Conservation (phyloP, 2,329 filamentous ascomycete species). For the Trichophyton verrucosum region DNA sequence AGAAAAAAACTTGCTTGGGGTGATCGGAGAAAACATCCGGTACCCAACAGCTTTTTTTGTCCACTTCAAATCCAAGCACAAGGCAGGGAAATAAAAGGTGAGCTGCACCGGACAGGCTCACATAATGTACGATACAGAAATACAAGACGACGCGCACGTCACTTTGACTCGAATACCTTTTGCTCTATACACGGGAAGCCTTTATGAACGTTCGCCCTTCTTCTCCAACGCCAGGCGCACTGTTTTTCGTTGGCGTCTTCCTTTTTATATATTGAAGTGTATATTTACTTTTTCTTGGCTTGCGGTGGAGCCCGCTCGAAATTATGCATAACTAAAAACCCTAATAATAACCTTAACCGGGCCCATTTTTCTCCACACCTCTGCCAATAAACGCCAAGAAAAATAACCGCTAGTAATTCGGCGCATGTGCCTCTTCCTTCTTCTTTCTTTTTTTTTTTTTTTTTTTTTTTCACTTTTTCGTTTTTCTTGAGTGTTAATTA, state of each 20-base stretch:
- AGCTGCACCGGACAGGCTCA: neutral
- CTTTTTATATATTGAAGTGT: neutral
- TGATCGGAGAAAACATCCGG: constrained; percentile 3
- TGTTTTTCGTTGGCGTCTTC: neutral
- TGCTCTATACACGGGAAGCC: neutral
- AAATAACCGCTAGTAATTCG: constrained; percentile 2
- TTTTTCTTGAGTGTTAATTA: neutral
- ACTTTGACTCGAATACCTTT: neutral
- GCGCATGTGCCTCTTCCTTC: neutral
- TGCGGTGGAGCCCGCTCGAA: neutral
- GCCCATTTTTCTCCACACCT: neutral
- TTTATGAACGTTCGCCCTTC: neutral
- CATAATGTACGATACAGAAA: neutral
- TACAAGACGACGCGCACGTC: neutral
- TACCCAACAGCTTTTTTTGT: neutral
- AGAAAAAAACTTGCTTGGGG: neutral
- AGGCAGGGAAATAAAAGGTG: neutral
- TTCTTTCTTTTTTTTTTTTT: neutral
- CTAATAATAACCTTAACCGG: constrained; percentile 3
- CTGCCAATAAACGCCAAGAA: constrained; percentile 1
- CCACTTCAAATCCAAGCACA: neutral
- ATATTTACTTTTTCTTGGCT: neutral
- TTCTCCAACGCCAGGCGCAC: neutral
- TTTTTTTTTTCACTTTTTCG: neutral
- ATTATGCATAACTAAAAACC: constrained; percentile 4